Base-by-base conservation (phyloP, 768 basidiomycete species). In the Termitomyces eurrhizus region DNA sequence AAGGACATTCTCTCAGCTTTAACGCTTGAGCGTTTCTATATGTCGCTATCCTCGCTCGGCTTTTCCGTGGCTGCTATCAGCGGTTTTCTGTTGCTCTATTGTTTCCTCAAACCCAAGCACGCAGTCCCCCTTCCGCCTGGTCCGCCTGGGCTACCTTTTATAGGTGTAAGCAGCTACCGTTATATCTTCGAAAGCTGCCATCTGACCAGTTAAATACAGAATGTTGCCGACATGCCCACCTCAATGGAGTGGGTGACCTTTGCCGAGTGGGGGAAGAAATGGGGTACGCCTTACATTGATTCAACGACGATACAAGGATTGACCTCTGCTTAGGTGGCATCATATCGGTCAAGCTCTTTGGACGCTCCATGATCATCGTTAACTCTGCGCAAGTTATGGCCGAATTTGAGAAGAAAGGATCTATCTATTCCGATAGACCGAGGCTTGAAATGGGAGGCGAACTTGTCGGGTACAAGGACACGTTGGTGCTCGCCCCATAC, bases 231-330 rank as follows among this genome's bases (percentile, higher is more conserved):
- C 56, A 76, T 84, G 74, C 79, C 83, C 0, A 62, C 68, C 0
- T 63, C 70, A 32, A 73, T 77, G 45, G 77, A 77, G 36, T 85
- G 83, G 82, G 63, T 80, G 26, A 78, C 74, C 1, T 83, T 77
- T 61, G 70, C 81, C 6, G 76, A 83, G 46, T 80, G 84, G 79
- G 79, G 82, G 3, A 70, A 71, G n/a, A 78, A 78, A 71, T 86
- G 78, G 63, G 83, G 84, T 79, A 50, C 1, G 75, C 66, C 8
- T 26, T 3, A 6, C 11, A 33, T 21, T 33, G 21, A 33, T 55
- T 12, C 13, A 13, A 32, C 13, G 39, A 24, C 33, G 16, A 41
- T 14, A 24, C 14, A 50, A 16, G 3, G 26, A 51, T 36, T 49
- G 21, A 56, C 36, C 16, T 42, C 26, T 44, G n/a, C 12, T n/a